Conservation (phyloP, 2,329 filamentous ascomycete species). For the Elsinoe ampelina region DNA sequence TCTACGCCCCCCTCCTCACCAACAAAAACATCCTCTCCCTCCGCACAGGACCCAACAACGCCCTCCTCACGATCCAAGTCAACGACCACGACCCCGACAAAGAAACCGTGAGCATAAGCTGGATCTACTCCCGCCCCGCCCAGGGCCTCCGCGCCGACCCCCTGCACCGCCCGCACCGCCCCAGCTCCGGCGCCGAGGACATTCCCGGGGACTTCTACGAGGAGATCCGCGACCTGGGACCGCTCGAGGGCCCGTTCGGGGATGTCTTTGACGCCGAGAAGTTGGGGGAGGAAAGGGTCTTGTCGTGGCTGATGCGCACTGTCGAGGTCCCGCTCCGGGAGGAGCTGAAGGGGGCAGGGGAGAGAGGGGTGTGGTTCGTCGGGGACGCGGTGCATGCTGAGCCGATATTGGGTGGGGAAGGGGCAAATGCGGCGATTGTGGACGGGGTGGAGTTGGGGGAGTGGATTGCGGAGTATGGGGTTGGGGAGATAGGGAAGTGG, state of each 20-base stretch:
- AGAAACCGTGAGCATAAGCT: conserved; percentile 28
- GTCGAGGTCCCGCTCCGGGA: conserved; percentile 17
- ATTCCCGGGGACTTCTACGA: conserved; percentile 30
- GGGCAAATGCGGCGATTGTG: conserved; percentile 32
- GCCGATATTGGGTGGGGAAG: conserved; percentile 33
- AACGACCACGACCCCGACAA: conserved; percentile 19
- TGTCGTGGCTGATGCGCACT: conserved; percentile 37
- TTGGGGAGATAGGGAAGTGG: conserved; percentile 17
- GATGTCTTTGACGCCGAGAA: conserved; percentile 26
- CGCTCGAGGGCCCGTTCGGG: conserved; percentile 25
- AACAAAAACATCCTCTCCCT: conserved; percentile 22
- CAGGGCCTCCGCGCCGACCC: conserved; percentile 23
- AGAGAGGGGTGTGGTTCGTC: conserved; percentile 25
- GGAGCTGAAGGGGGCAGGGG: conserved; percentile 21
- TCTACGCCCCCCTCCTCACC: conserved; percentile 17
- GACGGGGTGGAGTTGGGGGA: conserved; percentile 30
- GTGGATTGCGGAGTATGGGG: conserved; percentile 19
- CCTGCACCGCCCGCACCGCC: conserved; percentile 28
- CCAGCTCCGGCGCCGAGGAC: conserved; percentile 24
- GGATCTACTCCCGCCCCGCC: conserved; percentile 31
- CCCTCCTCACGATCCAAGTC: conserved; percentile 27
- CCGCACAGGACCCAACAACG: conserved; percentile 15
- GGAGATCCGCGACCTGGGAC: conserved; percentile 24
- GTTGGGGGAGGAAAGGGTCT: conserved; percentile 27
- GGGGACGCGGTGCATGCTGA: conserved; percentile 34